Evolutionary conservation across 2,329 filamentous ascomycete genomes (phyloP).

Genomic region (Mycosphaerella sp.): DNA sequence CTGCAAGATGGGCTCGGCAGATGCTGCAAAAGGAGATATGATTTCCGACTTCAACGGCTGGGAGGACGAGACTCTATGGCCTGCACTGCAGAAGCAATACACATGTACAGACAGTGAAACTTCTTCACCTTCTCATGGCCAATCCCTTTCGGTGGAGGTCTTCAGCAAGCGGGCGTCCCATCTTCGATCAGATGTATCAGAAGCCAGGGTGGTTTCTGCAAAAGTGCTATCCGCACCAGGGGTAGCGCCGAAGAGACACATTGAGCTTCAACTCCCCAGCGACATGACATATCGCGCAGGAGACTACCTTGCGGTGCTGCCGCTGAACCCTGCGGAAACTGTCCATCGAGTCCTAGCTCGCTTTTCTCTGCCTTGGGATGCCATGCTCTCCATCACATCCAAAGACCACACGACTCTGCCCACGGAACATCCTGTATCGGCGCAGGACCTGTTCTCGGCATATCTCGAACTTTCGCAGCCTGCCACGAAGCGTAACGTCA

Average conservation of each 20-base stretch:
- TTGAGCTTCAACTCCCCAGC: constrained; percentile 41
- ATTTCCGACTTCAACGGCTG: constrained; percentile 63
- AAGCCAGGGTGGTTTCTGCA: constrained; percentile 53
- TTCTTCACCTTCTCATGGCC: constrained; percentile 12
- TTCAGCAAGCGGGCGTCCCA: constrained; percentile 50
- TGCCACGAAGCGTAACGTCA: constrained; percentile 58
- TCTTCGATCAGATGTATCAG: constrained; percentile 57
- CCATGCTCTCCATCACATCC: constrained; percentile 35
- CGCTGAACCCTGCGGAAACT: constrained; percentile 58
- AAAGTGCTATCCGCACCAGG: constrained; percentile 47
- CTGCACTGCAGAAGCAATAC: constrained; percentile 42
- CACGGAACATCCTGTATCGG: constrained; percentile 53
- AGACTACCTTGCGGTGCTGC: constrained; percentile 62
- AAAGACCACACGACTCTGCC: constrained; percentile 64
- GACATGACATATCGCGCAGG: constrained; percentile 60
- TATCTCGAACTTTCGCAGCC: constrained; percentile 70
- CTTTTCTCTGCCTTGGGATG: constrained; percentile 64
- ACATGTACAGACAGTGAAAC: constrained; percentile 19
- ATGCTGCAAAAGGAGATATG: constrained; percentile 59
- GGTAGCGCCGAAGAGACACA: constrained; percentile 52
- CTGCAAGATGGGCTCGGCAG: constrained; percentile 49
- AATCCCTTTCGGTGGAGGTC: constrained; percentile 48
- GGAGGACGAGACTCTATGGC: constrained; percentile 55
- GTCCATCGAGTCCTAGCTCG: constrained; percentile 57
- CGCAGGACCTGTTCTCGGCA: constrained; percentile 57